phyloP scores from a whole-genome alignment of 2,329 filamentous ascomycete genomes.

The Cordyceps cateniannulata region DNA sequence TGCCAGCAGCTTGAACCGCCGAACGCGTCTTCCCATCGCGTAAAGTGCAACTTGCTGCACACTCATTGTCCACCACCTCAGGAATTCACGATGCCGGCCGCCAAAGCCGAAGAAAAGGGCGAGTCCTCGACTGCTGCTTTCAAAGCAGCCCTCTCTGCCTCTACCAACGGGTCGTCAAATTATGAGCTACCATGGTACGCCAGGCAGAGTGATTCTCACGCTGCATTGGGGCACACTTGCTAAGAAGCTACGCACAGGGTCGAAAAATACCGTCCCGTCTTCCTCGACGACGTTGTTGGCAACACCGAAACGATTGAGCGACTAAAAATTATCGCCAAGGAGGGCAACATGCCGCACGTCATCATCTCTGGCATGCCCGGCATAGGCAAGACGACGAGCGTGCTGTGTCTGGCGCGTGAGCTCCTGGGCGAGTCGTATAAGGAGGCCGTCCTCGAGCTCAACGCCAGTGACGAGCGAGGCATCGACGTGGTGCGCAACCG shows the following conservation, averaged over 20 bases:
- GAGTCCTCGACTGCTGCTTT: constrained; percentile 55
- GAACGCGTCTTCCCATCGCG: constrained; percentile 32
- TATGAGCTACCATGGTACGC: constrained; percentile 76
- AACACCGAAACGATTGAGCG: constrained; percentile 97
- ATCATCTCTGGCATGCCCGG: constrained; percentile 99
- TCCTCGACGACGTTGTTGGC: constrained; percentile 93
- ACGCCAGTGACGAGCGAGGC: constrained; percentile 92
- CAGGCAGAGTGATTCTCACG: background rate
- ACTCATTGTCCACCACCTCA: constrained; percentile 13
- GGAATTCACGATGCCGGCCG: constrained; percentile 38
- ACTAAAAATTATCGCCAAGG: constrained; percentile 94
- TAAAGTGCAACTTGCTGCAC: constrained; percentile 26
- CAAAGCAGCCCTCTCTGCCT: constrained; percentile 48
- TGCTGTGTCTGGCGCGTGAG: constrained; percentile 87
- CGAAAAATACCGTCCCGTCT: constrained; percentile 93
- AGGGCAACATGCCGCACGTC: constrained; percentile 98
- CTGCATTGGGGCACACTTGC: constrained; percentile 19
- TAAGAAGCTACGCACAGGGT: constrained; percentile 57
- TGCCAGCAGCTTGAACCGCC: background rate
- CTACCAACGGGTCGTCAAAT: constrained; percentile 43
- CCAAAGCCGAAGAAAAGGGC: constrained; percentile 45
- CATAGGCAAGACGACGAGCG: constrained; percentile 96
- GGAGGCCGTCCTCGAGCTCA: constrained; percentile 92
- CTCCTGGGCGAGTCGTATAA: constrained; percentile 91
- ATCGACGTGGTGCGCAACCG: constrained; percentile 96